Conservation (phyloP, 805 yeast genomes). For the Kodamaea neixiangensis region DNA sequence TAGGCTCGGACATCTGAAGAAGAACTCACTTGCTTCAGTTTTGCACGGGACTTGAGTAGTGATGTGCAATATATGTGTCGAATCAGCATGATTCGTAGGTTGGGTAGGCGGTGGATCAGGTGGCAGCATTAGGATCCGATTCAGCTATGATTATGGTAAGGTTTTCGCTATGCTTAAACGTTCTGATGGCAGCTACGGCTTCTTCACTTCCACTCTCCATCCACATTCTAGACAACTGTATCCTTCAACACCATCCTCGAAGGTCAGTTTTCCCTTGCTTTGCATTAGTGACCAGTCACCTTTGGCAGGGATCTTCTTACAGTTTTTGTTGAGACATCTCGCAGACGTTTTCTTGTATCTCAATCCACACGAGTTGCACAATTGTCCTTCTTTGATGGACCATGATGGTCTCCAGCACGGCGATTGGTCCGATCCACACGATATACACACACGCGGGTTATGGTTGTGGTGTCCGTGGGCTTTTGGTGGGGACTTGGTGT, state of each 20-base stretch:
- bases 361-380: conserved; percentile 95
- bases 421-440: conserved; percentile 86
- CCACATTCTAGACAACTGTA: conserved; percentile 47
- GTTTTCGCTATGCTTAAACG: no score
- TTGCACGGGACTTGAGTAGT: no score
- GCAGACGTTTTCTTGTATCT: conserved; percentile 94
- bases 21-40: background rate
- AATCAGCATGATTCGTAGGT: no score
- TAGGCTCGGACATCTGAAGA: background rate
- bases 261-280: conserved; percentile 53
- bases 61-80: no score
- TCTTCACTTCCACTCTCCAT: conserved; percentile 41
- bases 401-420: conserved; percentile 99
- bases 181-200: no score
- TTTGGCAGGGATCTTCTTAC: conserved; percentile 92
- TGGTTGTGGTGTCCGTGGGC: conserved; percentile 21
- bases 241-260: conserved; percentile 42
- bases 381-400: conserved; percentile 88
- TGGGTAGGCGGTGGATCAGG: no score
- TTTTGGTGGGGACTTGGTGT: conserved; percentile 36
- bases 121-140: background rate
- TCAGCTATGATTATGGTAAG: background rate
- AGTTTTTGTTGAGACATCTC: conserved; percentile 71
- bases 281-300: conserved; percentile 93
- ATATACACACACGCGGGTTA: conserved; percentile 67